Conservation (phyloP, 352 stramenopile species). For the Globisporangium takayamanum region DNA sequence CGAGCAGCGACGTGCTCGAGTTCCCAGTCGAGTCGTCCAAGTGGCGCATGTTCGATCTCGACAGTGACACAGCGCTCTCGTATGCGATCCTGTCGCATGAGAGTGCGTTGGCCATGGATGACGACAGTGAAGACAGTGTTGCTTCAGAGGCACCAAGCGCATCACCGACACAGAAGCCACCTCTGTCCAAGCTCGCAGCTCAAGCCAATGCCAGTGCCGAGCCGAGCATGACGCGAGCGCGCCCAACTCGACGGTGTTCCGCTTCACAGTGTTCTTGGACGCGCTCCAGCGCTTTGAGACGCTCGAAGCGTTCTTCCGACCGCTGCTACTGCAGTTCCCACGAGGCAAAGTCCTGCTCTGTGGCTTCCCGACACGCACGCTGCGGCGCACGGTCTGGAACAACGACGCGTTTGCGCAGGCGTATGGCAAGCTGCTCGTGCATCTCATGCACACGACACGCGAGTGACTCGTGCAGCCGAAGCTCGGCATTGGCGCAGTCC, state of each 20-base stretch:
- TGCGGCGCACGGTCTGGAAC: conserved; percentile 32
- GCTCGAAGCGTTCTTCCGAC: conserved; percentile 48
- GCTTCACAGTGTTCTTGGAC: conserved; percentile 63
- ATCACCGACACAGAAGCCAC: not conserved
- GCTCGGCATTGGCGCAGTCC: conserved; percentile 43
- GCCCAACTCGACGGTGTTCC: conserved; percentile 22
- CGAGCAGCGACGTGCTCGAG: conserved; percentile 17
- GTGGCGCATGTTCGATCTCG: conserved; percentile 40
- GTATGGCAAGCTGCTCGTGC: conserved; percentile 42
- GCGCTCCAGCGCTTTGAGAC: conserved; percentile 59
- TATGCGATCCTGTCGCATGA: conserved; percentile 48
- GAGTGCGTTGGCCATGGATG: not conserved
- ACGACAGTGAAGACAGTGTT: not conserved
- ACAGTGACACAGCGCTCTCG: conserved; percentile 32
- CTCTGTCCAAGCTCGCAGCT: not conserved
- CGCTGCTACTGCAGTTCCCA: conserved; percentile 50
- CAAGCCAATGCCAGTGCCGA: conserved; percentile 14
- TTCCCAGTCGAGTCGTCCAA: conserved; percentile 26
- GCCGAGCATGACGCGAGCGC: conserved; percentile 7
- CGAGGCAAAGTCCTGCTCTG: conserved; percentile 59
- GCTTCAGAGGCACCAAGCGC: not conserved
- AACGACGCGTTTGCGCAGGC: conserved; percentile 37
- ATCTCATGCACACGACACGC: conserved; percentile 39
- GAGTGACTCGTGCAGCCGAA: conserved; percentile 79
- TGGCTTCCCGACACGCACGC: conserved; percentile 40